Base-by-base conservation (phyloP, 192 early-diverging fungal genomes). In the Cetraspora pellucida region DNA sequence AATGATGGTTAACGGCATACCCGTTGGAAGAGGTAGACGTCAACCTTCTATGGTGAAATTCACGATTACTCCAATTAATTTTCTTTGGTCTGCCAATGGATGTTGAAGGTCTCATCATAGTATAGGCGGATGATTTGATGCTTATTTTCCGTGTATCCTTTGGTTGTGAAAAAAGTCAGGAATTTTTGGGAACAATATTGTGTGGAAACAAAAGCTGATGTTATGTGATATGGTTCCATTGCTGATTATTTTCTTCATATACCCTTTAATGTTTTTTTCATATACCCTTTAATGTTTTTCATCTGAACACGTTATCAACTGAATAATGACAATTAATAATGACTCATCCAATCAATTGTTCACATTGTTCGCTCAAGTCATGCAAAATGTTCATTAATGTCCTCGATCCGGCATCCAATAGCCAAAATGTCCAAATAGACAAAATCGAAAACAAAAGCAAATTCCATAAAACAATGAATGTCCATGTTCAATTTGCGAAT, bases 121-220 rank as follows among this genome's bases (percentile, higher is more conserved):
- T 28, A 28, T 63, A 14, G 11, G 11, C 60, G 60, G 60, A 5
- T 19, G 60, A 25, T 28, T 63, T 63, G 60, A 28, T 25, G 60
- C 27, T 63, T 27, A 27, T 63, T 63, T 63, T 19, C n/a, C 60
- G 60, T 27, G 27, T 25, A 63, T 63, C 60, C 60, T 63, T 63
- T 63, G 54, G 60, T 63, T 63, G 60, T 63, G 60, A 63, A 63
- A 63, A 63, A 63, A 63, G 60, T 25, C 60, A 63, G 60, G 60
- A 27, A 25, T 63, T 63, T 19, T 63, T 63, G 60, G 60, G 60
- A 63, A 63, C 60, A 63, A 28, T 21, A 14, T 63, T 63, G 60
- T 63, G 37, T 63, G 60, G 60, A 63, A 63, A 27, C 19, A 63
- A 63, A 63, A 63, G 60, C n/a, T 63, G 3, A 27, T 63, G 27